Conservation (phyloP, 768 basidiomycete genomes). For the Pisolithus microcarpus region DNA sequence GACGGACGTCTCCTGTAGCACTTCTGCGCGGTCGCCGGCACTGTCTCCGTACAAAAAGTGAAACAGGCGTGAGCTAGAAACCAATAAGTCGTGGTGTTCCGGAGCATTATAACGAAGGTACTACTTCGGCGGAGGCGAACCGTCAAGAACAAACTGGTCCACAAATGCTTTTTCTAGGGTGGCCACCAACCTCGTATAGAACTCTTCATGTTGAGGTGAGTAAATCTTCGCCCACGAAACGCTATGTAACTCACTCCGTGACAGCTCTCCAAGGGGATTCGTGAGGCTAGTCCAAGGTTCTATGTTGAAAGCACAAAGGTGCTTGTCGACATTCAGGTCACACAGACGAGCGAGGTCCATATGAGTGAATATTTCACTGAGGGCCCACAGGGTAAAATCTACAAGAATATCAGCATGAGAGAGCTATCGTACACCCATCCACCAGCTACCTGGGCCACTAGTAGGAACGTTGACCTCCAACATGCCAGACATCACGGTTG, state of each 20-base stretch:
- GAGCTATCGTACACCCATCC: constrained; percentile 13
- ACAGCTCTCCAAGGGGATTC: constrained; percentile 36
- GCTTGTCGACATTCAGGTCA: constrained; percentile 47
- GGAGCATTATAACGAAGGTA: background rate
- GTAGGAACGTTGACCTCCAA: constrained; percentile 21
- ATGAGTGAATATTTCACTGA: constrained; percentile 62
- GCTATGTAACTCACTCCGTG: constrained; percentile 28
- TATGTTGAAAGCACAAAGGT: constrained; percentile 41
- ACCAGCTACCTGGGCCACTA: constrained; percentile 29
- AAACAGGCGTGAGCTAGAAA: constrained; percentile 36
- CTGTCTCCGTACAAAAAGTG: constrained; percentile 50
- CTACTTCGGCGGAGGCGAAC: constrained; percentile 28
- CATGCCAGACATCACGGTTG: constrained; percentile 12
- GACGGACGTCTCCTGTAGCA: constrained; percentile 34
- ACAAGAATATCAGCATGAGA: background rate
- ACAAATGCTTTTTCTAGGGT: constrained; percentile 41
- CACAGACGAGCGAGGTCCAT: constrained; percentile 60
- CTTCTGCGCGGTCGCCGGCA: constrained; percentile 26
- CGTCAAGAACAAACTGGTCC: constrained; percentile 30
- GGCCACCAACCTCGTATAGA: constrained; percentile 37
- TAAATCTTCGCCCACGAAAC: constrained; percentile 2
- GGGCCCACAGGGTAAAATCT: constrained; percentile 47
- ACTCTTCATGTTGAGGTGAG: constrained; percentile 32
- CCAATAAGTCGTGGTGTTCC: background rate
- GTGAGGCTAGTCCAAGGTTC: constrained; percentile 31